Evolutionary conservation across 208 protist genomes (phyloP), one percentile per base, ranked within the genome.

Genomic region (Leishmania arabica): DNA sequence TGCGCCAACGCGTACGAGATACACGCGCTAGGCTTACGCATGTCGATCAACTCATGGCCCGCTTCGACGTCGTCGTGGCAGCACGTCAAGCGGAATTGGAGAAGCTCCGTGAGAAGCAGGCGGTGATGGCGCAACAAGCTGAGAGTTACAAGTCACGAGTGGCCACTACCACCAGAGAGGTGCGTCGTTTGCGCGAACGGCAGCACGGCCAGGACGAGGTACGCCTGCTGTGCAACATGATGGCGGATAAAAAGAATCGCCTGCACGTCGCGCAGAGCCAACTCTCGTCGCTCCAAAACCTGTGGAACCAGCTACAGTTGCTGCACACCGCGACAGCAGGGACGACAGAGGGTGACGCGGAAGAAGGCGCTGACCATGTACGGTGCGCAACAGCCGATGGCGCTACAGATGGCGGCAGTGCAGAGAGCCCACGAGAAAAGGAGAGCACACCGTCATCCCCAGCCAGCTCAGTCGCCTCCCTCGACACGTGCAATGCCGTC

Each of bases 141-240:
- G 80, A 84, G 5, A 86, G 60, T n/a, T 84, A 86, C 69, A 56
- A n/a, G 27, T 53, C 69, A 21, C 84, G 82, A 11, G 51, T 80
- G 1, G 72, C 68, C 9, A 56, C 71, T 34, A 81, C 75, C 11
- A 77, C 66, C 40, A 80, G 69, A 8, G 83, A 81, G 8, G 76
- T 80, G 31, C 82, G 84, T 24, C 81, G 75, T 6, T 54, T 89
- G 64, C 78, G 84, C 37, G 83, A 92, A 75, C 81, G 87, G 13
- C 73, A 91, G 75, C 84, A 88, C 72, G 80, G 74, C 42, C 51
- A 83, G 11, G 92, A 93, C 64, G 88, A 93, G 78, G 83, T 95
- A n/a, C 83, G 87, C 49, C 83, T 93, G 64, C 76, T 95, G 66
- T 79, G 80, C 6, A 83, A 88, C 42, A 95, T 95, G 92, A 78